A percentile compares a stretch with the other conserved stretches of the same genome.
Conservation (phyloP, 2,329 filamentous ascomycete species). For the Aspergillus quadrilineatus region DNA sequence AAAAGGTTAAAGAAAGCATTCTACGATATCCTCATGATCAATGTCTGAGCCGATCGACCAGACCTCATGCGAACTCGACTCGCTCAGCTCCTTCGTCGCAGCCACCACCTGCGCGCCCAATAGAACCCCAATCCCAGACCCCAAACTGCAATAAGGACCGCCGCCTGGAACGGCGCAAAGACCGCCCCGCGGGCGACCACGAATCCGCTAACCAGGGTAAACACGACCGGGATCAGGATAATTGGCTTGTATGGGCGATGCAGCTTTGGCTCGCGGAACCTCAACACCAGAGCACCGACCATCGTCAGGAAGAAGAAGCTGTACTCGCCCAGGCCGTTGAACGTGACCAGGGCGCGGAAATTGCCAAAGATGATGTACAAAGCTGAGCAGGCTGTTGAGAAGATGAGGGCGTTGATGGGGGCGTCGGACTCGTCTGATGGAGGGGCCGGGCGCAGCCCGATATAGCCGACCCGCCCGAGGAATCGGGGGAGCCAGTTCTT, state of each 20-base stretch:
- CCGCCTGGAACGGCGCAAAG: slow-evolving; percentile 17
- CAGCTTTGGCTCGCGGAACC: slow-evolving; percentile 17
- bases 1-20: no score
- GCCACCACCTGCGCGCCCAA: slow-evolving; percentile 7
- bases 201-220: slow-evolving; percentile 18
- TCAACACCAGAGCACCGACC: slow-evolving; percentile 16
- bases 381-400: slow-evolving; percentile 14
- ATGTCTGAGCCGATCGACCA: no score
- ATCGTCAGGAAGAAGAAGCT: slow-evolving; percentile 20
- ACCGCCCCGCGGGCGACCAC: slow-evolving; percentile 14
- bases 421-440: slow-evolving; percentile 9
- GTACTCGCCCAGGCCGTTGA: slow-evolving; percentile 22
- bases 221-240: slow-evolving; percentile 10
- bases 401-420: slow-evolving; percentile 18
- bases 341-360: slow-evolving; percentile 19
- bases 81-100: neutral
- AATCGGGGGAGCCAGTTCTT: slow-evolving; percentile 18
- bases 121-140: slow-evolving; percentile 12
- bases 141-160: slow-evolving; percentile 15
- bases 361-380: slow-evolving; percentile 19
- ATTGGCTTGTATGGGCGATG: slow-evolving; percentile 18
- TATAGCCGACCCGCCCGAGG: slow-evolving; percentile 12
- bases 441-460: neutral
- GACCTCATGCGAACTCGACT: no score
- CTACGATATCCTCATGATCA: no score